phyloP scores from a whole-genome alignment of 305 asterid species.

The Solanum hybrid region DNA sequence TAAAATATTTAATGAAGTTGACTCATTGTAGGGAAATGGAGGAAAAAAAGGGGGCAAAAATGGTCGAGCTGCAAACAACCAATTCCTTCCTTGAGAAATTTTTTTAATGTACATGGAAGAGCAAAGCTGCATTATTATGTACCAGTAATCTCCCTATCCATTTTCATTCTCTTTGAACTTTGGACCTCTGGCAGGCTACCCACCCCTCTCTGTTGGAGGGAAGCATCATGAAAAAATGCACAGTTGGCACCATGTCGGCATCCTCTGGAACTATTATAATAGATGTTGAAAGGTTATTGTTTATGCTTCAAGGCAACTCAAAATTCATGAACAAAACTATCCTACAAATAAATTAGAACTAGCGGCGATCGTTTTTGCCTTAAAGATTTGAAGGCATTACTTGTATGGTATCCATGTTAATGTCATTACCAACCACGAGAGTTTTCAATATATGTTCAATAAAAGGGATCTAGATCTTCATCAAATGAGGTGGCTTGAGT shows the following conservation, averaged over 20 bases:
- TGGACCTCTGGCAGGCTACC: conserved; percentile 44
- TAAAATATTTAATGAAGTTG: background rate
- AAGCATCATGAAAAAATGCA: conserved; percentile 48
- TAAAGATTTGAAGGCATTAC: too few species aligned
- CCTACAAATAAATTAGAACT: too few species aligned
- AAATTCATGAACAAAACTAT: too few species aligned
- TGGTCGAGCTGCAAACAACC: background rate
- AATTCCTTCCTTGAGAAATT: background rate
- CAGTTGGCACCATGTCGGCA: conserved; percentile 78
- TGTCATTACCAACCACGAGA: too few species aligned
- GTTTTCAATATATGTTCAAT: too few species aligned
- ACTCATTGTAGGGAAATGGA: background rate
- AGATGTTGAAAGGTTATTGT: conserved; percentile 19
- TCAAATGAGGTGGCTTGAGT: too few species aligned
- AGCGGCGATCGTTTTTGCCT: too few species aligned
- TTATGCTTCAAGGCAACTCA: too few species aligned
- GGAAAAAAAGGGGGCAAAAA: background rate
- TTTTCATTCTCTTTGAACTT: conserved; percentile 62
- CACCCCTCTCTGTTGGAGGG: conserved; percentile 45
- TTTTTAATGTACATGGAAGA: conserved; percentile 27
- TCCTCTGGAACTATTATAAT: conserved; percentile 68
- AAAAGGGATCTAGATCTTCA: too few species aligned
- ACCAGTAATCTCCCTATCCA: conserved; percentile 74
- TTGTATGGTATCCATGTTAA: too few species aligned
- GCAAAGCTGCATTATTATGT: conserved; percentile 25